Evolutionary conservation across 495 filamentous ascomycete genomes (phyloP), one percentile per base, ranked within the genome.

Genomic region (Xylaria scruposa): DNA sequence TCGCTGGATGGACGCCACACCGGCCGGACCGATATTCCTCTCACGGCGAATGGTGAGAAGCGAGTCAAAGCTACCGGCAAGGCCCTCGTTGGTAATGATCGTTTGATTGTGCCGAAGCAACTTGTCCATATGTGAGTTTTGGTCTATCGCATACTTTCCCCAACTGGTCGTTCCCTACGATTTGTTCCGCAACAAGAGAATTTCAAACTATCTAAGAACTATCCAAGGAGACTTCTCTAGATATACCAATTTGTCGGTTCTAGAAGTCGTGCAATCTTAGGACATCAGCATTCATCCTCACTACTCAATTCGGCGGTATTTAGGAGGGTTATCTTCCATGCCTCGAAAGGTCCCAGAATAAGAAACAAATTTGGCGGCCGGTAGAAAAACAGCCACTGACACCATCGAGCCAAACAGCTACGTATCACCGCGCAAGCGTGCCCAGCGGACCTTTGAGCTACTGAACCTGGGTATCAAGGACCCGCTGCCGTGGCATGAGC

Each of bases 1-100:
- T 97, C 95, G 1, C 88, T 98, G 49, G 94, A 93, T 76, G 96
- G 95, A 70, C 90, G 91, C 29, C 95, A 99, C 83, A 99, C 96
- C 0, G 93, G 95, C 60, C 88, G 83, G 33, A 93, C 92, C 33
- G 96, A 99, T 73, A 90, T 99, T 26, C 89, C 93, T 0, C 85
- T 99, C 12, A 99, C 96, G 2, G 81, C 88, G 15, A 93, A 94
- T 79, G 96, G 96, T 44, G 94, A 97, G 83, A 92, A 90, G 77
- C 88, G 94, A 29, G 89, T 98, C 70, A 85, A 84, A 66, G 91
- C 94, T 13, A 97, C 96, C 0, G 94, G 94, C 29, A 87, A 88
- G 70, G 93, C 93, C 1, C 85, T 98, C 2, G 89, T 99, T 13
- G 96, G 96, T 9, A 83, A 91, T 71, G 93, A 97, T 76, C 85